Evolutionary conservation across 2,329 filamentous ascomycete genomes (phyloP).

Genomic region (Talaromyces funiculosus): DNA sequence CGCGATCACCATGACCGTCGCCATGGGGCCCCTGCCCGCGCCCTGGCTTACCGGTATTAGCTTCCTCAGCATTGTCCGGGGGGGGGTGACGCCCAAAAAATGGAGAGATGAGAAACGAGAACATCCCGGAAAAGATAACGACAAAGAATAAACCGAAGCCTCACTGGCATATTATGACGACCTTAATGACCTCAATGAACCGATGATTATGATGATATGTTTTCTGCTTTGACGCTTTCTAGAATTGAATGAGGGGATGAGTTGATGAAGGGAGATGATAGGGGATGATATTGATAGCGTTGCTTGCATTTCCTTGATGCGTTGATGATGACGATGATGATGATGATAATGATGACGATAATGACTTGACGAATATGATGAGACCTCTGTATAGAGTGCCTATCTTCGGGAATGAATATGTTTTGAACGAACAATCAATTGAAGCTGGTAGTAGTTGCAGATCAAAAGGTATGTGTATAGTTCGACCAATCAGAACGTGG

Average conservation of each 20-base stretch:
- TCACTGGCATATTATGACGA: conserved; percentile 15
- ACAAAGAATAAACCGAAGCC: conserved; percentile 10
- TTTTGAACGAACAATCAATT: neutral
- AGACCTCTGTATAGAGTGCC: neutral
- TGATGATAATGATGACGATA: conserved; percentile 1
- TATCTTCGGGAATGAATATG: conserved; percentile 6
- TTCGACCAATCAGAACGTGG: neutral
- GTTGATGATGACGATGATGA: neutral
- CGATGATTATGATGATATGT: neutral
- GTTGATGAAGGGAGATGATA: neutral
- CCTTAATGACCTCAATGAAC: conserved; percentile 10
- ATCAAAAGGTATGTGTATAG: neutral
- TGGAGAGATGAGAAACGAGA: neutral
- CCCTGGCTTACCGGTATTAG: conserved; percentile 21
- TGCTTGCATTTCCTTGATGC: neutral
- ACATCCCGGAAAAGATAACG: neutral
- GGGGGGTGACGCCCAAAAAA: neutral
- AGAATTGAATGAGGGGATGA: neutral
- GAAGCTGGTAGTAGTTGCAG: neutral
- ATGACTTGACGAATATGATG: conserved; percentile 12
- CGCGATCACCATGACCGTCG: conserved; percentile 20
- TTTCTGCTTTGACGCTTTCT: neutral
- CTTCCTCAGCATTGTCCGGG: neutral
- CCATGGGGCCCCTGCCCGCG: conserved; percentile 19
- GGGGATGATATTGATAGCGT: neutral